Percentiles rank a stretch among this genome's conserved stretches.
phyloP scores from a whole-genome alignment of 1,284 basidiomycete genomes.

The Puccinia novopanici region DNA sequence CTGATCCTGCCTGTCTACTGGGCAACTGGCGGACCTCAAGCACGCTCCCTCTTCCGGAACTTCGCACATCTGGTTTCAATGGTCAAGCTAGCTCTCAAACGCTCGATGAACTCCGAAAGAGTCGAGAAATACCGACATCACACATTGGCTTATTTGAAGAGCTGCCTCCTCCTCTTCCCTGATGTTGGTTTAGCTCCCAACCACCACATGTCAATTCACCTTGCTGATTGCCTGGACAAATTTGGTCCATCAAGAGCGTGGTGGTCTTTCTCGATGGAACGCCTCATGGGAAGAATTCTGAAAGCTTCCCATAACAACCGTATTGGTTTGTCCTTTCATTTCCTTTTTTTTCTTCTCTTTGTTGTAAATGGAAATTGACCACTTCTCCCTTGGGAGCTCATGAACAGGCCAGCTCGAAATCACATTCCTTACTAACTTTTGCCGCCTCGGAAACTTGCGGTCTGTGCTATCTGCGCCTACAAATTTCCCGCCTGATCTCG shows the following conservation, averaged over 20 bases:
- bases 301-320: conserved; percentile 39
- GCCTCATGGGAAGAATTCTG: conserved; percentile 40
- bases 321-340: conserved; percentile 19
- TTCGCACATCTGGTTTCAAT: conserved; percentile 39
- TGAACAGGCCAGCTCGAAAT: conserved; percentile 36
- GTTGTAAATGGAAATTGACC: too few relatives aligned
- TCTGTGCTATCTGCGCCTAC: background rate
- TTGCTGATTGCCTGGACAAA: conserved; percentile 39
- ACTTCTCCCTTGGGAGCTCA: too few relatives aligned
- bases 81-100: conserved; percentile 36
- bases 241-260: conserved; percentile 38
- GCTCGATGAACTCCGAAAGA: background rate
- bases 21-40: background rate
- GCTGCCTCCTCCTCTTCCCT: conserved; percentile 35
- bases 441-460: conserved; percentile 10
- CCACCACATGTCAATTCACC: conserved; percentile 47
- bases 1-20: conserved; percentile 32
- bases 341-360: too few relatives aligned
- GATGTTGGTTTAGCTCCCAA: conserved; percentile 31
- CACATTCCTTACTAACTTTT: too few relatives aligned
- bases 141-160: conserved; percentile 1
- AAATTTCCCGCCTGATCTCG: background rate
- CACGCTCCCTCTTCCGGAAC: conserved; percentile 26
- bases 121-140: conserved; percentile 39
- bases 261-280: conserved; percentile 47